These are phyloP conservation scores for Irpex sp. DNA, from an alignment of 1,284 basidiomycete genomes.

Conservation along the genomic window DNA sequence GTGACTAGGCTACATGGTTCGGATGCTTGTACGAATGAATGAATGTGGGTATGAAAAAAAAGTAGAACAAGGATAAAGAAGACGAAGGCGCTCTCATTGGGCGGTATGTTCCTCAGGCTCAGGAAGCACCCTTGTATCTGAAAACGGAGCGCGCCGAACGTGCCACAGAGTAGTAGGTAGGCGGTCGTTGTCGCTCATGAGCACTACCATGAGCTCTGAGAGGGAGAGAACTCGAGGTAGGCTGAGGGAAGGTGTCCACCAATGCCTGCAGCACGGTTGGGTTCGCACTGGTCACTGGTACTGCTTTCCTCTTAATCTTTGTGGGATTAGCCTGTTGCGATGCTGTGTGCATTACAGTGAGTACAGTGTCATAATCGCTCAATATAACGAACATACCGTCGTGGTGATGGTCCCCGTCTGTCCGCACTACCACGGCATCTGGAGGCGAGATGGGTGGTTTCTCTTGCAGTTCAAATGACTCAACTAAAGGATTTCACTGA, in stretches of 20 bases:
- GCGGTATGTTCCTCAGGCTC: too few species aligned
- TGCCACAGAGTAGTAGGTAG: neutral
- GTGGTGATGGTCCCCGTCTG: neutral
- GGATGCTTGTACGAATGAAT: too few species aligned
- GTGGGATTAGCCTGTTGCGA: neutral
- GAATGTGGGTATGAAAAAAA: too few species aligned
- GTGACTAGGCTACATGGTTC: too few species aligned
- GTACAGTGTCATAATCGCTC: too few species aligned
- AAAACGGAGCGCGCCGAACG: neutral
- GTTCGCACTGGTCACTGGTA: too few species aligned
- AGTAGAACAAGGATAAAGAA: too few species aligned
- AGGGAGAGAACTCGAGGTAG: neutral
- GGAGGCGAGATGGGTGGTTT: neutral
- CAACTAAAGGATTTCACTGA: neutral
- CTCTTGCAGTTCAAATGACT: neutral
- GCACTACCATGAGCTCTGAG: neutral
- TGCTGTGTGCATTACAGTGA: neutral
- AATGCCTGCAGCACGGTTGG: neutral
- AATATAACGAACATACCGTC: neutral
- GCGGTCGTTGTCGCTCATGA: neutral
- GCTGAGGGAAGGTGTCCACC: too few species aligned
- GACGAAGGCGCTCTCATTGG: too few species aligned
- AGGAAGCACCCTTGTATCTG: neutral
- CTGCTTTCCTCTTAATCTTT: too few species aligned
- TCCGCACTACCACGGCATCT: neutral